Conservation (phyloP, 306 rosid species). For the Purshia tridentata region DNA sequence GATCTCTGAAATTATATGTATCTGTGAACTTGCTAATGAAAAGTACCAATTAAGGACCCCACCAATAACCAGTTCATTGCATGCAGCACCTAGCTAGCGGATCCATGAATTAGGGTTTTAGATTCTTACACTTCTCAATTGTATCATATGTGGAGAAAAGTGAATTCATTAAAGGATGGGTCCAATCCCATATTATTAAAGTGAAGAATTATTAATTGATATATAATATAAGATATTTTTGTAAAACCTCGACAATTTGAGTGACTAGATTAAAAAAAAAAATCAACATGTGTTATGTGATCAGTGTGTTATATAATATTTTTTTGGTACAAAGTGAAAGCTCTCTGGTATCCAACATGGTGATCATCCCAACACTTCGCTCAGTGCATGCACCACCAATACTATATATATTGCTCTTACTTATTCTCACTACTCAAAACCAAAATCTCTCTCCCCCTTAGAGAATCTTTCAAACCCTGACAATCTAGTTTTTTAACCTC, state of each 20-base stretch:
- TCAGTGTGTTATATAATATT: too few relatives aligned
- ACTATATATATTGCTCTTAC: slow-evolving; percentile 14
- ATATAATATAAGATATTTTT: too few relatives aligned
- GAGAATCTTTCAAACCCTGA: neutral
- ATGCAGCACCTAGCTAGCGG: neutral
- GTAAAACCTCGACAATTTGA: too few relatives aligned
- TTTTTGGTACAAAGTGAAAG: too few relatives aligned
- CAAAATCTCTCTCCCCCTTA: neutral
- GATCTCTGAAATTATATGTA: slow-evolving; percentile 16
- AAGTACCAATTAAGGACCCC: neutral
- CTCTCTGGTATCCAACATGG: neutral
- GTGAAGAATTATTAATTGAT: too few relatives aligned
- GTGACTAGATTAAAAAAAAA: too few relatives aligned
- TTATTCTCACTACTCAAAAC: neutral
- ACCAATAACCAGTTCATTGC: slow-evolving; percentile 1
- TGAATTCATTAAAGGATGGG: too few relatives aligned
- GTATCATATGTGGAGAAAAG: too few relatives aligned
- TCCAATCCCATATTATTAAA: too few relatives aligned
- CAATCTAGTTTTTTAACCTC: neutral
- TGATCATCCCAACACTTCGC: neutral
- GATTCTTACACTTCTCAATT: too few relatives aligned
- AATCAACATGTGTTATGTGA: too few relatives aligned
- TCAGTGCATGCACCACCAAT: slow-evolving; percentile 23
- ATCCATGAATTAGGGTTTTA: neutral
- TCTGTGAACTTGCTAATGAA: neutral